These are phyloP conservation scores for Epichloe baconii DNA, from an alignment of 2,329 filamentous ascomycete species.

Conservation along the genomic window DNA sequence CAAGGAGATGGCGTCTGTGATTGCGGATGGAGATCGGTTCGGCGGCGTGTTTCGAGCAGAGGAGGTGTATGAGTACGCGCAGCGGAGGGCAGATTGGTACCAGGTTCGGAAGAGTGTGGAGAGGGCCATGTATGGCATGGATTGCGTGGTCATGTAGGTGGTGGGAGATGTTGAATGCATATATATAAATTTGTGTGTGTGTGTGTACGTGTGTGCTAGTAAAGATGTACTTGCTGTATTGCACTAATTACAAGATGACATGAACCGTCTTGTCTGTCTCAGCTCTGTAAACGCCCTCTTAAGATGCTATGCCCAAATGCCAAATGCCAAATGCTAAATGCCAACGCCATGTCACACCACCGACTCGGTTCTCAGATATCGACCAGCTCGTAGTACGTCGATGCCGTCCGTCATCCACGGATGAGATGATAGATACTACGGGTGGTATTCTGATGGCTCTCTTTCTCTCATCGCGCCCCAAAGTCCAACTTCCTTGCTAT, in stretches of 20 bases:
- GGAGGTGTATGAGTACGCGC: constrained; percentile 95
- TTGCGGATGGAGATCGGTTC: constrained; percentile 83
- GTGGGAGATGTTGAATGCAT: not conserved
- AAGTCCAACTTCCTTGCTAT: constrained; percentile 78
- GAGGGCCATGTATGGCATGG: constrained; percentile 92
- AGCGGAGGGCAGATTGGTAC: constrained; percentile 91
- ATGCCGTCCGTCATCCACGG: too few species aligned
- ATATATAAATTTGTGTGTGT: not conserved
- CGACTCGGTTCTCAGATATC: too few species aligned
- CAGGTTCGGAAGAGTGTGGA: constrained; percentile 79
- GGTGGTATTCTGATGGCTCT: not conserved
- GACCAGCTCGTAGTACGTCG: too few species aligned
- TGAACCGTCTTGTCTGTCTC: too few species aligned
- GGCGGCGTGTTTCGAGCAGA: constrained; percentile 86
- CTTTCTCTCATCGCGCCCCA: constrained; percentile 28
- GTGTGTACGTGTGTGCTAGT: not conserved
- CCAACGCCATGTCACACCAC: too few species aligned
- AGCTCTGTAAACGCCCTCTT: too few species aligned
- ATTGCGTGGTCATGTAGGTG: constrained; percentile 66
- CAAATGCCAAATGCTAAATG: too few species aligned
- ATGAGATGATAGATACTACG: too few species aligned
- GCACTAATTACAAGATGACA: too few species aligned
- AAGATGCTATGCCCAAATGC: too few species aligned
- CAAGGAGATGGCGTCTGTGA: constrained; percentile 89
- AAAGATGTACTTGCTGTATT: too few species aligned